Evolutionary conservation across 495 filamentous ascomycete genomes (phyloP).

Genomic region (Pyronema domesticum): DNA sequence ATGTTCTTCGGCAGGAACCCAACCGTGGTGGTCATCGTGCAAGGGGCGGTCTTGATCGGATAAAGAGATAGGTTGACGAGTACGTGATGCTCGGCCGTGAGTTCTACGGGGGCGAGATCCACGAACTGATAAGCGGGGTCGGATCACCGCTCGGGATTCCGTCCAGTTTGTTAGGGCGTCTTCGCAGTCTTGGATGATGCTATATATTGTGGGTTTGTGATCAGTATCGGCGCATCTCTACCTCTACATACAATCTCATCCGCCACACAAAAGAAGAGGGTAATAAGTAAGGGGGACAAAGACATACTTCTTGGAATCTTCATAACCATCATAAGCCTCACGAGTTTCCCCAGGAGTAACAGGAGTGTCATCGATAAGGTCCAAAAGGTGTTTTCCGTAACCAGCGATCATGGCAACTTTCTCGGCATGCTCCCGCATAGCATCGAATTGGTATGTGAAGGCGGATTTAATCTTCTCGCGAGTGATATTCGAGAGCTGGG

Average conservation of each 20-base stretch:
- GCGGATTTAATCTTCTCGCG: constrained; percentile 98
- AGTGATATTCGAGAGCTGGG: constrained; percentile 95
- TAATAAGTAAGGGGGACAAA: not conserved
- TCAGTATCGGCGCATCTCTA: too few relatives aligned
- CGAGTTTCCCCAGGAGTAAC: constrained; percentile 96
- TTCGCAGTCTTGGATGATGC: constrained; percentile 98
- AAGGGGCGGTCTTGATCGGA: constrained; percentile 69
- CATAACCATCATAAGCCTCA: constrained; percentile 91
- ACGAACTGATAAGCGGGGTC: constrained; percentile 65
- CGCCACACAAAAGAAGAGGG: too few relatives aligned
- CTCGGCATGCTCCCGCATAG: constrained; percentile 92
- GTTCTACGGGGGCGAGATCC: constrained; percentile 67
- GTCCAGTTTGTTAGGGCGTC: constrained; percentile 96
- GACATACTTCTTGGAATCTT: constrained; percentile 69
- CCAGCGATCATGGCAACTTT: constrained; percentile 96
- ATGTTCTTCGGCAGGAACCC: constrained; percentile 74
- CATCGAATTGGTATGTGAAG: constrained; percentile 96
- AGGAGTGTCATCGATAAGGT: constrained; percentile 87
- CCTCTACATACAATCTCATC: too few relatives aligned
- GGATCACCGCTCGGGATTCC: constrained; percentile 67
- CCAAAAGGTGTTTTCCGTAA: constrained; percentile 89
- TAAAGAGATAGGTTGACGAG: constrained; percentile 55
- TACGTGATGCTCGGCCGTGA: constrained; percentile 41
- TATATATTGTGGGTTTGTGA: constrained; percentile 16
- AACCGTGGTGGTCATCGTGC: constrained; percentile 65